Conservation (phyloP, 768 basidiomycete genomes). For the Hypsizygus marmoreus region DNA sequence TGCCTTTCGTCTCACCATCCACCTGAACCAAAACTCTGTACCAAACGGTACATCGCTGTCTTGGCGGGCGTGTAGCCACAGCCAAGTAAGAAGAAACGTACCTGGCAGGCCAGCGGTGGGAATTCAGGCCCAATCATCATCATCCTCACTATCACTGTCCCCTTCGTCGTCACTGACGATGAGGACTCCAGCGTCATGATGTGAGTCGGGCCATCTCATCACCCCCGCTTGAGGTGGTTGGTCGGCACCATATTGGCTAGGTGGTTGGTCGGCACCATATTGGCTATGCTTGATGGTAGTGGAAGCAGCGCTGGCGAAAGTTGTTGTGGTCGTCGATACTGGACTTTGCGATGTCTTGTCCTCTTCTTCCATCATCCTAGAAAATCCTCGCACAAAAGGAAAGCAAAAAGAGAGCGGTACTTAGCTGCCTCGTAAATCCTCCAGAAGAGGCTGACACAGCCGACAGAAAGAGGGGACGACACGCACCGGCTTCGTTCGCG, state of each 20-base stretch:
- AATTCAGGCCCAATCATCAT: conserved; percentile 3
- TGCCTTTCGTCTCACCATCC: too few relatives aligned
- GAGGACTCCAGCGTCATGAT: conserved; percentile 42
- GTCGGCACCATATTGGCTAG: conserved; percentile 5
- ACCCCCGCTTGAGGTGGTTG: conserved; percentile 20
- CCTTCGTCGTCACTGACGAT: conserved; percentile 42
- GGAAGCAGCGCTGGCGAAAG: background rate
- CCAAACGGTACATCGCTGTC: background rate
- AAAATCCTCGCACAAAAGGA: conserved; percentile 21
- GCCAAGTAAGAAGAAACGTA: conserved; percentile 5
- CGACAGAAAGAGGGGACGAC: conserved; percentile 10
- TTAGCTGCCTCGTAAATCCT: conserved; percentile 19
- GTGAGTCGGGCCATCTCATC: conserved; percentile 48
- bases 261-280: background rate
- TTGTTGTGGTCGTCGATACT: background rate
- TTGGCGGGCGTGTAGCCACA: background rate
- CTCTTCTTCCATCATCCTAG: conserved; percentile 40
- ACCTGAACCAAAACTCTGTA: background rate
- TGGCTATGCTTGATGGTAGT: conserved; percentile 4
- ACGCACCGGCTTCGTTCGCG: conserved; percentile 59
- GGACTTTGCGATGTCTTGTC: conserved; percentile 13
- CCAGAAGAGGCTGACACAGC: conserved; percentile 10
- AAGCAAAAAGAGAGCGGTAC: conserved; percentile 19
- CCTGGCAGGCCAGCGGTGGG: background rate
- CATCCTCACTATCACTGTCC: conserved; percentile 21